These are phyloP conservation scores for Amaranthus palmeri DNA, from an alignment of 148 eudicot species.

Conservation along the genomic window DNA sequence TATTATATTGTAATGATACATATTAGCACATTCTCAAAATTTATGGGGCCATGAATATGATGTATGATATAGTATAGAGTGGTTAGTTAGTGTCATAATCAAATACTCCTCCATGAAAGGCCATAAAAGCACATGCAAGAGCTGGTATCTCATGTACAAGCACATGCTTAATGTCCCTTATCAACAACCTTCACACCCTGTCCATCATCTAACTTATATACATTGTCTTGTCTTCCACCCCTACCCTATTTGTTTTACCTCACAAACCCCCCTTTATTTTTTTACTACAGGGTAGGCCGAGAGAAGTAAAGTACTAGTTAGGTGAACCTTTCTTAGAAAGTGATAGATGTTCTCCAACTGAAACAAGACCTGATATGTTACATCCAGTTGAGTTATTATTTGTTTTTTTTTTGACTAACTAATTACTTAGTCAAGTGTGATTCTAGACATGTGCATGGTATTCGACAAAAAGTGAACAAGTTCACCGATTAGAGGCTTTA, in stretches of 20 bases:
- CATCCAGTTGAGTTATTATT: too few species aligned
- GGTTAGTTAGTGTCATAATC: constrained; percentile 20
- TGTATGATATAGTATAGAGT: not conserved
- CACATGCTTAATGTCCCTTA: constrained; percentile 28
- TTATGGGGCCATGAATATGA: not conserved
- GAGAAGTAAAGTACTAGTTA: too few species aligned
- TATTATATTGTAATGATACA: not conserved
- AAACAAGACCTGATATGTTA: too few species aligned
- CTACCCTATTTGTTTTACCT: not conserved
- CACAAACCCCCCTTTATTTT: not conserved
- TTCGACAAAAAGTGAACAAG: too few species aligned
- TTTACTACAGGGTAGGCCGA: too few species aligned
- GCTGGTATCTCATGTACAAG: constrained; percentile 19
- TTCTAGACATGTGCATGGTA: too few species aligned
- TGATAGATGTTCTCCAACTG: too few species aligned
- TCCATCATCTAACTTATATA: constrained; percentile 14
- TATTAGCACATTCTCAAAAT: not conserved
- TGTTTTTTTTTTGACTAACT: too few species aligned
- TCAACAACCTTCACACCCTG: constrained; percentile 23
- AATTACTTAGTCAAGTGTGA: too few species aligned
- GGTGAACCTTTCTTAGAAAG: too few species aligned
- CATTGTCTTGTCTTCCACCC: constrained; percentile 12
- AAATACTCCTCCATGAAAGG: constrained; percentile 14
- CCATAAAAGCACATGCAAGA: constrained; percentile 26
- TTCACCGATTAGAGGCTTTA: too few species aligned